Evolutionary conservation across 2,329 filamentous ascomycete genomes (phyloP).

Genomic region (Metarhizium robertsii): DNA sequence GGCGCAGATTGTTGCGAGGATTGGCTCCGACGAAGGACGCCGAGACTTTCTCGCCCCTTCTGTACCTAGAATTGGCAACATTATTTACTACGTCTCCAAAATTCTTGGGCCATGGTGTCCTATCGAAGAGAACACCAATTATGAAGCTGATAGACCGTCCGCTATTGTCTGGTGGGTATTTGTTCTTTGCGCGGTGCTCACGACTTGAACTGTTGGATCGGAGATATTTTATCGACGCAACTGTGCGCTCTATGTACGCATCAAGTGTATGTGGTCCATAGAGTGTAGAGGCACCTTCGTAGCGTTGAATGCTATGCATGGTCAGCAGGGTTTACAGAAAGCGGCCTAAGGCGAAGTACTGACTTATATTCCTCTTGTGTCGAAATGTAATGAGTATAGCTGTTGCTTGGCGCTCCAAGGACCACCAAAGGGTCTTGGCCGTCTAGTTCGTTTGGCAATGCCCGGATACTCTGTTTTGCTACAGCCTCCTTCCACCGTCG

Average conservation of each 20-base stretch:
- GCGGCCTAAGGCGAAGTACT: slow-evolving; percentile 4
- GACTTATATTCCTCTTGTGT: slow-evolving; percentile 55
- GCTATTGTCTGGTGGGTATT: slow-evolving; percentile 67
- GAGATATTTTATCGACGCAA: slow-evolving; percentile 60
- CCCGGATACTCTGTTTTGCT: slow-evolving; percentile 34
- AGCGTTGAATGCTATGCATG: slow-evolving; percentile 57
- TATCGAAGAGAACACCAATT: slow-evolving; percentile 65
- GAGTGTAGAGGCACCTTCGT: slow-evolving; percentile 83
- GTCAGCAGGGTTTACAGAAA: not conserved
- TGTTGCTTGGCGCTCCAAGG: slow-evolving; percentile 79
- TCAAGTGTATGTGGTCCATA: slow-evolving; percentile 79
- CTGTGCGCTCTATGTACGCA: slow-evolving; percentile 74
- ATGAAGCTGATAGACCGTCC: slow-evolving; percentile 71
- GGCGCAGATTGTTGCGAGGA: slow-evolving; percentile 73
- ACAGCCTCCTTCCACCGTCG: slow-evolving; percentile 74
- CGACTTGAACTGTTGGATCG: slow-evolving; percentile 29
- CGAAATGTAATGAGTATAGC: slow-evolving; percentile 71
- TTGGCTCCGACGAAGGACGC: slow-evolving; percentile 78
- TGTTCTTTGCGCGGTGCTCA: slow-evolving; percentile 31
- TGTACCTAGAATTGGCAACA: slow-evolving; percentile 37
- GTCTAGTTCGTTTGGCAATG: slow-evolving; percentile 31
- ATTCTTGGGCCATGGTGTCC: slow-evolving; percentile 48
- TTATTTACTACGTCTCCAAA: slow-evolving; percentile 61
- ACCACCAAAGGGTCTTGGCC: slow-evolving; percentile 57
- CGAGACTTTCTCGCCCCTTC: slow-evolving; percentile 47